These are phyloP conservation scores for Phialemoniopsis sp. DNA, from an alignment of 2,329 filamentous ascomycete species.

Conservation along the genomic window DNA sequence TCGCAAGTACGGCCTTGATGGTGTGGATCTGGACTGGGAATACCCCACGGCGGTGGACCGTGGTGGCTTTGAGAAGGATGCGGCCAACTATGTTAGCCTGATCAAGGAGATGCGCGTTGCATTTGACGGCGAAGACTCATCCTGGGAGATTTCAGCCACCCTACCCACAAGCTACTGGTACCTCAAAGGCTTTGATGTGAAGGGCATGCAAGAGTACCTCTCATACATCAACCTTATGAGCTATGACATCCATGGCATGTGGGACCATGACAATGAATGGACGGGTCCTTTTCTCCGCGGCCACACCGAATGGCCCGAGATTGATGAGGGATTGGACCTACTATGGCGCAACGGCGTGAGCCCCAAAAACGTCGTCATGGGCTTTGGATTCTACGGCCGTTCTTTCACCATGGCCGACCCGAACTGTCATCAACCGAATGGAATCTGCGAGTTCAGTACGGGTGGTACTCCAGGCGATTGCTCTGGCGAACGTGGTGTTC, in stretches of 20 bases:
- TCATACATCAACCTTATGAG: constrained; percentile 30
- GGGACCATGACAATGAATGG: neutral
- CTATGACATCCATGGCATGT: constrained; percentile 20
- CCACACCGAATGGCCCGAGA: constrained; percentile 39
- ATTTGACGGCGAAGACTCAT: neutral
- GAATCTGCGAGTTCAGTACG: no score
- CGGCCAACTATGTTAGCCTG: constrained; percentile 9
- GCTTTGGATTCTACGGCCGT: constrained; percentile 35
- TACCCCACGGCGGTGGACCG: constrained; percentile 15
- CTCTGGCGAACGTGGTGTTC: constrained; percentile 10
- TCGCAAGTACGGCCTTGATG: constrained; percentile 14
- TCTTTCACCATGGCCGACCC: constrained; percentile 13
- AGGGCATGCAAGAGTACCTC: constrained; percentile 7
- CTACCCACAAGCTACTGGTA: constrained; percentile 10
- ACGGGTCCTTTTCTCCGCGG: constrained; percentile 21
- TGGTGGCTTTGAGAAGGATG: constrained; percentile 10
- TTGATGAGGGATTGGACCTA: constrained; percentile 29
- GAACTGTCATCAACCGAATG: constrained; percentile 11
- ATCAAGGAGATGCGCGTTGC: constrained; percentile 36
- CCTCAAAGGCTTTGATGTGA: constrained; percentile 15
- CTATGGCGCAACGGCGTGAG: constrained; percentile 35
- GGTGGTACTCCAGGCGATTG: constrained; percentile 12
- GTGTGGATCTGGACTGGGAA: constrained; percentile 17
- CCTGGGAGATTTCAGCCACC: constrained; percentile 8
- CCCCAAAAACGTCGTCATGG: constrained; percentile 33